These are phyloP conservation scores for Pyrenochaeta sp. DNA, from an alignment of 2,329 filamentous ascomycete genomes.

Conservation along the genomic window DNA sequence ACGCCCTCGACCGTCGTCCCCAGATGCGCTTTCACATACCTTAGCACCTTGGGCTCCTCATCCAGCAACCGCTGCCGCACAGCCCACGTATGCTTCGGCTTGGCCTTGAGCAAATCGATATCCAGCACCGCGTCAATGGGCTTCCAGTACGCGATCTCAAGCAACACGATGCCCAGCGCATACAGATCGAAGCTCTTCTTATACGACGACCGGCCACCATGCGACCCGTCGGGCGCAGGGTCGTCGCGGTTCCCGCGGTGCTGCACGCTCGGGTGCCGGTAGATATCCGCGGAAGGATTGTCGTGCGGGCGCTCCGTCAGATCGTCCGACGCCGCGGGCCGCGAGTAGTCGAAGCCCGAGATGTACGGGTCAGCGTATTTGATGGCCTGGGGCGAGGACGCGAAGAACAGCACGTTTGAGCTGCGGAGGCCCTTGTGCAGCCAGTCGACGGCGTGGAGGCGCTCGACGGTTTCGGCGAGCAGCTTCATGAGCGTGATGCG, in stretches of 20 bases:
- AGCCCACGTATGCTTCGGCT: conserved; percentile 48
- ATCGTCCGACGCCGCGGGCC: conserved; percentile 59
- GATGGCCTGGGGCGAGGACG: conserved; percentile 43
- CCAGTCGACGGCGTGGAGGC: conserved; percentile 65
- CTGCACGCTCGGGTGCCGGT: conserved; percentile 58
- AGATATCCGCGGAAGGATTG: conserved; percentile 57
- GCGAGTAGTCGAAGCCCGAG: conserved; percentile 63
- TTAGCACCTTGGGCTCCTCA: conserved; percentile 24
- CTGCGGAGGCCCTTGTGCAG: conserved; percentile 66
- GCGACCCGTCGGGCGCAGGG: too few relatives aligned
- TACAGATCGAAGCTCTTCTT: conserved; percentile 63
- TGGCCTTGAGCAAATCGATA: conserved; percentile 46
- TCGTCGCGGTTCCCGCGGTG: conserved; percentile 42
- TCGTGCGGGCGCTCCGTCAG: conserved; percentile 59
- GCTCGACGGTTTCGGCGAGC: conserved; percentile 61
- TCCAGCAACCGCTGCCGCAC: conserved; percentile 43
- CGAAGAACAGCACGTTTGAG: conserved; percentile 63
- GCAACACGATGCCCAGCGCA: conserved; percentile 59
- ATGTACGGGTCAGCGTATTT: conserved; percentile 55
- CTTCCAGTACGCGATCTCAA: conserved; percentile 64
- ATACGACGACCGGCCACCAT: conserved; percentile 38
- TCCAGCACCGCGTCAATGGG: conserved; percentile 55
- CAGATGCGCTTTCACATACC: conserved; percentile 33
- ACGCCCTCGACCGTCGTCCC: conserved; percentile 35
- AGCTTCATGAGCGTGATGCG: conserved; percentile 61